A percentile compares a stretch with the other conserved stretches of the same genome.
Conservation (phyloP, 2,329 filamentous ascomycete genomes). For the Paramyrothecium roridum region DNA sequence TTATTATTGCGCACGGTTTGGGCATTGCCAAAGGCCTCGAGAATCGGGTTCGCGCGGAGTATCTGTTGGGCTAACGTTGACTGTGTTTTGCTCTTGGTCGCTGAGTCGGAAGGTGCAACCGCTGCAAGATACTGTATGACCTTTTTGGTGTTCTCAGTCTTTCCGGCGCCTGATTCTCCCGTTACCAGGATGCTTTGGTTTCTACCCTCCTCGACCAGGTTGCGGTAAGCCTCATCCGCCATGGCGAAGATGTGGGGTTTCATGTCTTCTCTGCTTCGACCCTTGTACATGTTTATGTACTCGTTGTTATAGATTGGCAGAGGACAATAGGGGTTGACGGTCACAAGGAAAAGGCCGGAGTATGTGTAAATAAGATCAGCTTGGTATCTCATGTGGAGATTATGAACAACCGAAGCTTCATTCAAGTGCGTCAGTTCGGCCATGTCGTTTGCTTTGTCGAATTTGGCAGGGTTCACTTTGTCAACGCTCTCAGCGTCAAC, state of each 20-base stretch:
- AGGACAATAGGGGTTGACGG: slow-evolving; percentile 93
- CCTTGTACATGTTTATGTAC: slow-evolving; percentile 98
- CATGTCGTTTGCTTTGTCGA: slow-evolving; percentile 99
- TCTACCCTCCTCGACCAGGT: slow-evolving; percentile 88
- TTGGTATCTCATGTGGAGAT: slow-evolving; percentile 91
- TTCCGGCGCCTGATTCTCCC: slow-evolving; percentile 95
- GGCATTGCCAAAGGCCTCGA: slow-evolving; percentile 97
- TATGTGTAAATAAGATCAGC: slow-evolving; percentile 98
- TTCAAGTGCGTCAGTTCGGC: slow-evolving; percentile 97
- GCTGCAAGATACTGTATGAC: slow-evolving; percentile 98
- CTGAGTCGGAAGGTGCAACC: slow-evolving; percentile 80
- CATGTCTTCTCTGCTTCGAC: slow-evolving; percentile 85
- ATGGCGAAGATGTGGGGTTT: slow-evolving; percentile 97
- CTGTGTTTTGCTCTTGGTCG: slow-evolving; percentile 56
- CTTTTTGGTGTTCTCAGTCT: slow-evolving; percentile 99
- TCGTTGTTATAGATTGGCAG: slow-evolving; percentile 95
- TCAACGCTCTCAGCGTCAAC: slow-evolving; percentile 85
- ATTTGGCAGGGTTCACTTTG: slow-evolving; percentile 99
- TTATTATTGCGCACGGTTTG: slow-evolving; percentile 98
- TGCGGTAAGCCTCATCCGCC: slow-evolving; percentile 94
- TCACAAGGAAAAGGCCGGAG: slow-evolving; percentile 93
- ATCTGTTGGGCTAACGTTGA: slow-evolving; percentile 96
- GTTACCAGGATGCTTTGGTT: slow-evolving; percentile 98
- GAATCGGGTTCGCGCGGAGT: slow-evolving; percentile 89
- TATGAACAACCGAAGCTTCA: slow-evolving; percentile 96